A percentile compares a stretch with the other conserved stretches of the same genome.
These are phyloP conservation scores for Mycena albidolilacea DNA, from an alignment of 768 basidiomycete genomes.

Conservation along the genomic window DNA sequence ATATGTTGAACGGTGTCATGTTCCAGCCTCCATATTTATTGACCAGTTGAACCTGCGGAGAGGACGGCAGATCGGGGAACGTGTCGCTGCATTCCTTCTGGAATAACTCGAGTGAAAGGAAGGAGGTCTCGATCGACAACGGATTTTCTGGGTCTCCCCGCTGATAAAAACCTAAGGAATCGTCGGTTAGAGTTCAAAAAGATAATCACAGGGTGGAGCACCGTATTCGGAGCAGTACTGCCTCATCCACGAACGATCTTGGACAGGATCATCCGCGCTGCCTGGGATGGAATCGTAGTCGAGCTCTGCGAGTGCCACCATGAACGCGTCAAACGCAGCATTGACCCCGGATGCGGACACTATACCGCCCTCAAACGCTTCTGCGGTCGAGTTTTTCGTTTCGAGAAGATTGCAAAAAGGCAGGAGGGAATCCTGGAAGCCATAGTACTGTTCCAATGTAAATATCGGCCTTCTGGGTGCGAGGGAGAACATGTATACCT, in stretches of 20 bases:
- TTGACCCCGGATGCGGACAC: slow-evolving; percentile 52
- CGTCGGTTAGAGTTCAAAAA: background rate
- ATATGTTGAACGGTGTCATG: slow-evolving; percentile 63
- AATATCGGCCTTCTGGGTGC: background rate
- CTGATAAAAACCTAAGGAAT: slow-evolving; percentile 59
- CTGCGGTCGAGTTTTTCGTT: slow-evolving; percentile 57
- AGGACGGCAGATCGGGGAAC: slow-evolving; percentile 55
- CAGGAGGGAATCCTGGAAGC: slow-evolving; percentile 58
- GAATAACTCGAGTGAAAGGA: slow-evolving; percentile 60
- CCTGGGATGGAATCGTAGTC: slow-evolving; percentile 63
- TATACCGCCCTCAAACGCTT: slow-evolving; percentile 56
- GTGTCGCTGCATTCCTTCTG: slow-evolving; percentile 61
- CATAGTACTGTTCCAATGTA: slow-evolving; percentile 56
- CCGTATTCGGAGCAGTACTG: slow-evolving; percentile 70
- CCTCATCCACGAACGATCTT: slow-evolving; percentile 66
- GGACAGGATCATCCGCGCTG: slow-evolving; percentile 57
- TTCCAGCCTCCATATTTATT: slow-evolving; percentile 69
- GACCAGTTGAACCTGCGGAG: slow-evolving; percentile 59
- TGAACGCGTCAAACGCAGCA: slow-evolving; percentile 56
- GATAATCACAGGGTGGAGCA: slow-evolving; percentile 30
- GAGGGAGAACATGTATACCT: slow-evolving; percentile 47
- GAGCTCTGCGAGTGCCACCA: slow-evolving; percentile 58
- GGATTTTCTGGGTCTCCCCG: slow-evolving; percentile 61
- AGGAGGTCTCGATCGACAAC: slow-evolving; percentile 63
- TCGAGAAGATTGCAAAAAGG: slow-evolving; percentile 66